Conservation (phyloP, 1,284 basidiomycete genomes). For the Mycena citricolor region DNA sequence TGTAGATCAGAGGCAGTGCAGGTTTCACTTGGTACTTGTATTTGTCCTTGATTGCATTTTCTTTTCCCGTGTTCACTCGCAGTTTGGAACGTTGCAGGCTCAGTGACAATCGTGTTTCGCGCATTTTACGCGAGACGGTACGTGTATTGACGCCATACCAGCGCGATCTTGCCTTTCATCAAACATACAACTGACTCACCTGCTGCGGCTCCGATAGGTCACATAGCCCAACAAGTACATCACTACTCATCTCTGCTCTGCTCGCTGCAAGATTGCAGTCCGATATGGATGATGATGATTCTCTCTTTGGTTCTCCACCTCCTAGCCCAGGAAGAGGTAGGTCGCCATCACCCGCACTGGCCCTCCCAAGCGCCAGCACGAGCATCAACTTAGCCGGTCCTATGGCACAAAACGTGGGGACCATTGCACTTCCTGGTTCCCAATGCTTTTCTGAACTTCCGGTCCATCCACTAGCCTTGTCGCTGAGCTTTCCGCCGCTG, state of each 20-base stretch:
- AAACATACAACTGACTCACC: no score
- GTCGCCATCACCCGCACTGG: slow-evolving; percentile 66
- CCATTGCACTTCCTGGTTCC: slow-evolving; percentile 94
- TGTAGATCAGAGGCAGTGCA: no score
- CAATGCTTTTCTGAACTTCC: slow-evolving; percentile 81
- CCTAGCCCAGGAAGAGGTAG: slow-evolving; percentile 72
- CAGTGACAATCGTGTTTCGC: no score
- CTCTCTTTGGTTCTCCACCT: slow-evolving; percentile 79
- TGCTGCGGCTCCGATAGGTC: no score
- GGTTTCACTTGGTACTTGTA: no score
- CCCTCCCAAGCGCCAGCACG: slow-evolving; percentile 46
- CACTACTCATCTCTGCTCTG: neutral
- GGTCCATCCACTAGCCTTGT: slow-evolving; percentile 70
- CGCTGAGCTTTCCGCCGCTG: slow-evolving; percentile 42
- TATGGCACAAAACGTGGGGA: slow-evolving; percentile 82
- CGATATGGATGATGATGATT: slow-evolving; percentile 53
- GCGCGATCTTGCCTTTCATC: no score
- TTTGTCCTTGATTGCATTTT: no score
- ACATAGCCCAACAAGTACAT: no score
- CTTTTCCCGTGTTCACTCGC: no score
- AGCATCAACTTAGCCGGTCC: slow-evolving; percentile 30
- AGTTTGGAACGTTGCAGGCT: no score
- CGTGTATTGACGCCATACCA: no score
- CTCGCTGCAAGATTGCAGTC: slow-evolving; percentile 15
- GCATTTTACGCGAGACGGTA: no score